Percentiles rank a stretch among this genome's conserved stretches.
Evolutionary conservation across 805 yeast species (phyloP).

Genomic region (Pachysolen tannophilus): DNA sequence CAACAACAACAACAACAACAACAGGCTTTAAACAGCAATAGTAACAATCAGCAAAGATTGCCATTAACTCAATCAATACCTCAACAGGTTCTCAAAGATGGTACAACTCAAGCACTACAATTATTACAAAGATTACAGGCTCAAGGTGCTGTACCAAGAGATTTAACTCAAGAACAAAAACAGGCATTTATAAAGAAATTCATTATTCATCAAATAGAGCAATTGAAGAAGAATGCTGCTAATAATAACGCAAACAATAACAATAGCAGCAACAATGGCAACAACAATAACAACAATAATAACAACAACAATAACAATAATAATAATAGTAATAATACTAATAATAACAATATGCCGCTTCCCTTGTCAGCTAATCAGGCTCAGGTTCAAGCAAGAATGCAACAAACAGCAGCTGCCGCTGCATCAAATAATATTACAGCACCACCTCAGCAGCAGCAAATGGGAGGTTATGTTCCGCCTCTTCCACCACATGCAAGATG

Average conservation of each 20-base stretch:
- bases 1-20: slow-evolving; percentile 11
- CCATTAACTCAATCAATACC: slow-evolving; percentile 11
- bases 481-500: slow-evolving; percentile 14
- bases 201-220: slow-evolving; percentile 17
- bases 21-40: slow-evolving; percentile 18
- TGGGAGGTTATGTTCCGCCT: slow-evolving; percentile 14
- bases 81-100: slow-evolving; percentile 19
- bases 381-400: slow-evolving; percentile 1
- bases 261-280: slow-evolving; percentile 13
- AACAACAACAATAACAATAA: slow-evolving; percentile 12
- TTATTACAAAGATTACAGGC: slow-evolving; percentile 26
- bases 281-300: slow-evolving; percentile 11
- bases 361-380: no score
- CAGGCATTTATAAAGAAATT: slow-evolving; percentile 25
- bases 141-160: slow-evolving; percentile 22
- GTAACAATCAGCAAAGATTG: slow-evolving; percentile 13
- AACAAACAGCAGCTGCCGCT: slow-evolving; percentile 5
- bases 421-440: slow-evolving; percentile 11
- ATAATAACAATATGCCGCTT: slow-evolving; percentile 1
- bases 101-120: slow-evolving; percentile 22
- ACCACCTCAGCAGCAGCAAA: slow-evolving; percentile 10
- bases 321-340: slow-evolving; percentile 11
- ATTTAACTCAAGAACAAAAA: slow-evolving; percentile 25
- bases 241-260: slow-evolving; percentile 10
- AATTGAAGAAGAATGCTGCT: slow-evolving; percentile 5